A percentile compares a stretch with the other conserved stretches of the same genome.
phyloP scores from a whole-genome alignment of 495 filamentous ascomycete genomes.

The Pseudotulostoma volvatum region DNA sequence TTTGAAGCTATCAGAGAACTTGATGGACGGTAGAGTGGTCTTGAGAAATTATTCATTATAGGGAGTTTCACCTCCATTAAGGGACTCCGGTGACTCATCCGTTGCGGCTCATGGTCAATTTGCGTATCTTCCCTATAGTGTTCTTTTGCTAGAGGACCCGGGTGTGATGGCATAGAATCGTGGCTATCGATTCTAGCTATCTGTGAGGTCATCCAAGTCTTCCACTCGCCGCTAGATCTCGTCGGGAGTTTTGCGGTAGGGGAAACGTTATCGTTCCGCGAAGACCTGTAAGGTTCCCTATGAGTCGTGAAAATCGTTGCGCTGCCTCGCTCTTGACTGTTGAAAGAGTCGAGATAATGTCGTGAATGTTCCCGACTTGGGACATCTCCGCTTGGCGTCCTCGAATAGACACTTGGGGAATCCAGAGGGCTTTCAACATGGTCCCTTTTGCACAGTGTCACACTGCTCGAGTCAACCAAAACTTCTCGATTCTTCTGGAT shows the following conservation, averaged over 20 bases:
- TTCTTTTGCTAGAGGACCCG: slow-evolving; percentile 13
- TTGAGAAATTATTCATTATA: slow-evolving; percentile 21
- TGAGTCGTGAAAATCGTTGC: slow-evolving; percentile 31
- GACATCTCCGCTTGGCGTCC: slow-evolving; percentile 32
- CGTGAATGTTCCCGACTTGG: slow-evolving; percentile 10
- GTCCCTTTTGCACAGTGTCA: slow-evolving; percentile 7
- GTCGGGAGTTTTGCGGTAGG: not conserved
- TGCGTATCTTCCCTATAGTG: slow-evolving; percentile 48
- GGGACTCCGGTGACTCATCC: not conserved
- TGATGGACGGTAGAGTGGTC: slow-evolving; percentile 20
- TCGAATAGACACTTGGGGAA: slow-evolving; percentile 40
- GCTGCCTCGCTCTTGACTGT: slow-evolving; percentile 17
- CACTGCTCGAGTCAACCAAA: slow-evolving; percentile 10
- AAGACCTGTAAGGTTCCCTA: slow-evolving; percentile 23
- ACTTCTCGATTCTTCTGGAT: slow-evolving; percentile 6
- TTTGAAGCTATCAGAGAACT: not conserved
- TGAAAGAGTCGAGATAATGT: slow-evolving; percentile 3
- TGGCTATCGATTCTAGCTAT: slow-evolving; percentile 22
- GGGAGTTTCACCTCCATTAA: slow-evolving; percentile 2
- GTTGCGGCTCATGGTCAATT: slow-evolving; percentile 30
- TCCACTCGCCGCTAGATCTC: slow-evolving; percentile 26
- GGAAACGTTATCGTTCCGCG: slow-evolving; percentile 8
- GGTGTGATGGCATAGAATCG: slow-evolving; percentile 7
- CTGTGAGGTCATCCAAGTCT: slow-evolving; percentile 33
- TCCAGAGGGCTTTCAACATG: slow-evolving; percentile 6